Evolutionary conservation across 495 filamentous ascomycete genomes (phyloP).

Genomic region (Cercophora samala): DNA sequence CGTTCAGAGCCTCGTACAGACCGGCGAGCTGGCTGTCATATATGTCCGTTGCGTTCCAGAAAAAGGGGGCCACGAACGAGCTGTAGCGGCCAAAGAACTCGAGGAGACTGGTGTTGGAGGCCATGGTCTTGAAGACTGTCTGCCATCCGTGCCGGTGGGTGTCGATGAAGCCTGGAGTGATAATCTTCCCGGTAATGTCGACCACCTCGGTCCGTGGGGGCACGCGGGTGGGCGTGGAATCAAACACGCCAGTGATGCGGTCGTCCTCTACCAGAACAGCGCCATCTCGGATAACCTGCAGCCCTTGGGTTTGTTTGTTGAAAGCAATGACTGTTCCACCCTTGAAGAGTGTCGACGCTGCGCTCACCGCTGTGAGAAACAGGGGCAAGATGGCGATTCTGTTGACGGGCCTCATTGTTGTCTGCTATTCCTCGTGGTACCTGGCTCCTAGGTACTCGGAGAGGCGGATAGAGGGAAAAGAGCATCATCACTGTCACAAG

Average conservation of each 20-base stretch:
- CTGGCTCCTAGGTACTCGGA: no score
- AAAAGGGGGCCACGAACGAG: constrained; percentile 18
- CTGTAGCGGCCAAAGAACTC: constrained; percentile 21
- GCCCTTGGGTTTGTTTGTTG: constrained; percentile 18
- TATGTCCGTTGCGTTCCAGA: constrained; percentile 16
- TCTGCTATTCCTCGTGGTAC: no score
- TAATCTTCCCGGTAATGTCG: constrained; percentile 16
- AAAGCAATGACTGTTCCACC: constrained; percentile 19
- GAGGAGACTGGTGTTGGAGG: constrained; percentile 18
- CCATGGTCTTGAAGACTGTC: constrained; percentile 17
- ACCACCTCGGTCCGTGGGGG: constrained; percentile 16
- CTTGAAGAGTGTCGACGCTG: constrained; percentile 16
- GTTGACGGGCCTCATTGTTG: constrained; percentile 16
- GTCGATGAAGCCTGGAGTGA: constrained; percentile 6
- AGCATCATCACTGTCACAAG: no score
- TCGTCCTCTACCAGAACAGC: constrained; percentile 17
- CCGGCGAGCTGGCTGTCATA: constrained; percentile 23
- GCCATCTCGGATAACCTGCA: constrained; percentile 16
- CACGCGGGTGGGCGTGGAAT: constrained; percentile 7
- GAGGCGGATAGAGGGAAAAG: no score
- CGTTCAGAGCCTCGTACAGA: constrained; percentile 30
- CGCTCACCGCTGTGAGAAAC: constrained; percentile 19
- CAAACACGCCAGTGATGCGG: constrained; percentile 20
- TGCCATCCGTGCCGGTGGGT: constrained; percentile 7
- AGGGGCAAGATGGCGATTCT: constrained; percentile 9